These are phyloP conservation scores for Podila clonocystis DNA, from an alignment of 192 early-diverging fungal species.

Conservation along the genomic window DNA sequence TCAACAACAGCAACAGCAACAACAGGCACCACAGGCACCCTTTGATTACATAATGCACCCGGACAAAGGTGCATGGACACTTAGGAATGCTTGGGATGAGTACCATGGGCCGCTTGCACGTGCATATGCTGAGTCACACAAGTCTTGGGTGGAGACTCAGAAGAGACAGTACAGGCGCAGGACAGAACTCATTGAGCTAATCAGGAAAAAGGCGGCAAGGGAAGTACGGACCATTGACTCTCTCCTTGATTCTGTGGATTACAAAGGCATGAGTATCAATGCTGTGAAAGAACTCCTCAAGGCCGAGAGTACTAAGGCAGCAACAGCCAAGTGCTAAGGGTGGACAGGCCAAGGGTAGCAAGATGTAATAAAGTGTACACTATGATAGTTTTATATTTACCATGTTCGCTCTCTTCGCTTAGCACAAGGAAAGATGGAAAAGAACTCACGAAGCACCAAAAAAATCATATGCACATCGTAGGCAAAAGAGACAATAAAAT, in stretches of 20 bases:
- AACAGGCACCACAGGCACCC: constrained; percentile 1
- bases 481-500: background rate
- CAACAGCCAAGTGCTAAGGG: constrained; percentile 1
- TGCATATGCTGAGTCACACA: constrained; percentile 5
- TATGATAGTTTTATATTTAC: background rate
- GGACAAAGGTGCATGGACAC: constrained; percentile 12
- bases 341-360: background rate
- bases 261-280: constrained; percentile 15
- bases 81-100: constrained; percentile 12
- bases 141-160: constrained; percentile 10
- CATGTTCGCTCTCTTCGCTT: background rate
- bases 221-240: constrained; percentile 11
- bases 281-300: constrained; percentile 12
- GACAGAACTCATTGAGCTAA: constrained; percentile 9
- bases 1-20: constrained; percentile 9
- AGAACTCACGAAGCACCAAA: background rate
- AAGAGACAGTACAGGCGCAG: constrained; percentile 20
- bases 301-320: constrained; percentile 3
- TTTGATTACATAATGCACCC: constrained; percentile 8
- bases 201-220: constrained; percentile 8
- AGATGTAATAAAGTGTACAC: constrained; percentile 6
- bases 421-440: background rate
- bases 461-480: background rate
- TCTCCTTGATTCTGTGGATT: constrained; percentile 5
- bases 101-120: constrained; percentile 11